phyloP scores from a whole-genome alignment of 495 filamentous ascomycete species.

The Cairneyella variabilis region DNA sequence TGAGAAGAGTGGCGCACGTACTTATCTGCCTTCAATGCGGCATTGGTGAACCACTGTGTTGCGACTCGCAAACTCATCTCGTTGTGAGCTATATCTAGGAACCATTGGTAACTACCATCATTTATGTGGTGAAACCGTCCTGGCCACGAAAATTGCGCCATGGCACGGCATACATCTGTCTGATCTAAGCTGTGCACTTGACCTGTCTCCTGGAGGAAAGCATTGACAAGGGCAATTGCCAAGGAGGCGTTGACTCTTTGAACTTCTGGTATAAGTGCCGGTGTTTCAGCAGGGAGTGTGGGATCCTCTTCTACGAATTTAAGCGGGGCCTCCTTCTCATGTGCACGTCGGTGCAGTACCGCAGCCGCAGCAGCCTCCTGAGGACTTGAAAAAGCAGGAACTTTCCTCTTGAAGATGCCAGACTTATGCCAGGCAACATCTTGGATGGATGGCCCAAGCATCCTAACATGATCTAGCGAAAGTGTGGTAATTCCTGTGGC shows the following conservation, averaged over 20 bases:
- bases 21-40: no score
- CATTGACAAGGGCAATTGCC: slow-evolving; percentile 67
- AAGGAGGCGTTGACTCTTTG: slow-evolving; percentile 86
- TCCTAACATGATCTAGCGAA: slow-evolving; percentile 45
- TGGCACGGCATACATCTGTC: slow-evolving; percentile 28
- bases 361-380: slow-evolving; percentile 6
- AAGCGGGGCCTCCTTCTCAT: slow-evolving; percentile 11
- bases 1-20: slow-evolving; percentile 1
- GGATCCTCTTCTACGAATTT: neutral
- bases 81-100: slow-evolving; percentile 47
- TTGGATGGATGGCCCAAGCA: slow-evolving; percentile 43
- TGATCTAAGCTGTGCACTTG: slow-evolving; percentile 8
- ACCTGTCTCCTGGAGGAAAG: slow-evolving; percentile 42
- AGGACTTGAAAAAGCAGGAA: slow-evolving; percentile 32
- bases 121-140: slow-evolving; percentile 40
- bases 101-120: slow-evolving; percentile 32
- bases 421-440: slow-evolving; percentile 53
- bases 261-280: slow-evolving; percentile 61
- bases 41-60: slow-evolving; percentile 38
- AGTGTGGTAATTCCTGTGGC: slow-evolving; percentile 41
- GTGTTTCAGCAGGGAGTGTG: slow-evolving; percentile 29
- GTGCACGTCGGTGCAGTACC: slow-evolving; percentile 20
- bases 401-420: slow-evolving; percentile 42
- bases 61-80: slow-evolving; percentile 37
- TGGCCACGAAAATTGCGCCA: slow-evolving; percentile 36